phyloP scores from a whole-genome alignment of 257 asterid genomes.

The Solanum dulcamara region DNA sequence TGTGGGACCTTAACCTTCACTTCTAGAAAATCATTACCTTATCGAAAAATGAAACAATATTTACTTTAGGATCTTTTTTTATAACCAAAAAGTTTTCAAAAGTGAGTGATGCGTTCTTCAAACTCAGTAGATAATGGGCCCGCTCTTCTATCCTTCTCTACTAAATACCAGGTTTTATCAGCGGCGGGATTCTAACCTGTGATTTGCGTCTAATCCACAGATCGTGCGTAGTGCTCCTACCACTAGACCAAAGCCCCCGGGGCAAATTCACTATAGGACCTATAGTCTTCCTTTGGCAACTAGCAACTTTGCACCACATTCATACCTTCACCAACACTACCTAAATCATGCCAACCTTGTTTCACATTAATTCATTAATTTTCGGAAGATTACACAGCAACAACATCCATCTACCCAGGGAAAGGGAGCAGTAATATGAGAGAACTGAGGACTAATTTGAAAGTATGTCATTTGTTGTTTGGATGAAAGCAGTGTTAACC shows the following conservation, averaged over 20 bases:
- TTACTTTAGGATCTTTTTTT: background rate
- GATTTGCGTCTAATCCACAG: background rate
- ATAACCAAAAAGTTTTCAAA: background rate
- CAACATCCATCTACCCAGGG: background rate
- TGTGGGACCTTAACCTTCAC: background rate
- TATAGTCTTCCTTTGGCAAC: background rate
- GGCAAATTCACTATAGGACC: background rate
- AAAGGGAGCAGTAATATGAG: background rate
- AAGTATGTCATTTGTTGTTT: background rate
- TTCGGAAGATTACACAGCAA: background rate
- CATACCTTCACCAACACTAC: background rate
- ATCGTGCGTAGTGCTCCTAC: background rate
- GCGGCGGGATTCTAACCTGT: background rate
- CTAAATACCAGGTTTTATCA: background rate
- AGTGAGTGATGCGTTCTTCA: background rate
- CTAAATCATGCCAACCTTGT: background rate
- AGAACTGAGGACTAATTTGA: background rate
- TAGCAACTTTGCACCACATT: background rate
- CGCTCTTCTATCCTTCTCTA: background rate
- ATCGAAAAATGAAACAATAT: background rate
- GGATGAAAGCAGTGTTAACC: background rate
- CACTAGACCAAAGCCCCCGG: background rate
- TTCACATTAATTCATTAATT: background rate
- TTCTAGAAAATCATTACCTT: background rate
- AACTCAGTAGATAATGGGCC: background rate